Base-by-base conservation (phyloP, 2,329 filamentous ascomycete genomes). In the Tolypocladium pustulatum region DNA sequence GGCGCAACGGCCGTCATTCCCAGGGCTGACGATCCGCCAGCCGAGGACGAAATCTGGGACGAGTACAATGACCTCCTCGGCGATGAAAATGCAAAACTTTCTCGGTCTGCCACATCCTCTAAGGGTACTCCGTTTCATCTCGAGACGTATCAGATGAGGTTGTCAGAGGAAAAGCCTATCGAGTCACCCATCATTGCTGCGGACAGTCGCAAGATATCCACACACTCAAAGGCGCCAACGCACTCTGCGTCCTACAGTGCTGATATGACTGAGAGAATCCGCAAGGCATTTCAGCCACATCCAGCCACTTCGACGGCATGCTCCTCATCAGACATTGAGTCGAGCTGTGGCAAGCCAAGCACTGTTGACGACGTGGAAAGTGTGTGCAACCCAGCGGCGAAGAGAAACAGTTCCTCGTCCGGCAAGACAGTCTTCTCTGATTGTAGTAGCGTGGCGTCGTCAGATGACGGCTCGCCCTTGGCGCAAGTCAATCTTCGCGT, bases 41-140 rank as follows among this genome's bases (percentile, higher is more conserved):
- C 77, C 1, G 89, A 95, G 63, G 93, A 97, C 65, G 93, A 97
- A 68, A 82, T 96, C 1, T 97, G 93, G 93, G 87, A 92, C 56
- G 93, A 96, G 72, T 97, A 95, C 68, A 87, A 97, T 64, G 93
- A 97, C 65, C 76, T 97, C 15, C 82, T 97, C 57, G 89, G 89
- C 57, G 86, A 90, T 13, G 80, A 78, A 12, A 69, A 69, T 1
- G 59, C 67, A 37, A 75, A 76, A 62, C 73, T 73, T 1, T 78
- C 79, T 2, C 73, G 74, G 1, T 84, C 83, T 0, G 75, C 79
- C 6, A 80, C 78, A 1, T 84, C 82, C 0, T 85, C 84, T 0
- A 76, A 78, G 32, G 81, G 81, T 0, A 69, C 78, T 58, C 78
- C 84, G 27, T 82, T 86, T 66, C 77, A 82, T 62, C 76, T 83